phyloP scores from a whole-genome alignment of 805 yeast genomes.

The Saccharomycopsis sp. region DNA sequence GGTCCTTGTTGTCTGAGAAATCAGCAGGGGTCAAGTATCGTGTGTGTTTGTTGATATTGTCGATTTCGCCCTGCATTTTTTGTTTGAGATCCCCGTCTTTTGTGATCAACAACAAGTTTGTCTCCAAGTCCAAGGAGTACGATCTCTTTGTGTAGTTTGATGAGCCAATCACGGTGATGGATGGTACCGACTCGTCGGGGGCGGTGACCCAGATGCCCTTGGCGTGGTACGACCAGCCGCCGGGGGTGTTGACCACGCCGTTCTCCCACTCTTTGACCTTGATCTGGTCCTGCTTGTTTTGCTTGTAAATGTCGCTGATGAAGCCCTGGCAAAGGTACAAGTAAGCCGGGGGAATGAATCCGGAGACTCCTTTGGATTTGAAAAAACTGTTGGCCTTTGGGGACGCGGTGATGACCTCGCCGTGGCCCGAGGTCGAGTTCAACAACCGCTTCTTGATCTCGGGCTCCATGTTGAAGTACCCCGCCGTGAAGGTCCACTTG shows the following conservation, averaged over 20 bases:
- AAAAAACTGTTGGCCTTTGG: conserved; percentile 93
- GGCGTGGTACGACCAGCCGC: conserved; percentile 98
- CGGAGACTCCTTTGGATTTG: conserved; percentile 71
- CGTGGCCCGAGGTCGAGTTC: conserved; percentile 43
- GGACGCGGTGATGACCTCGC: conserved; percentile 80
- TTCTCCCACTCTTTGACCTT: conserved; percentile 74
- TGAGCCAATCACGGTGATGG: conserved; percentile 78
- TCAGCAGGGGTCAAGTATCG: conserved; percentile 47
- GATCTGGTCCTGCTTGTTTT: conserved; percentile 27
- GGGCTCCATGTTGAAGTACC: conserved; percentile 88
- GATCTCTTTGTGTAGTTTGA: conserved; percentile 91
- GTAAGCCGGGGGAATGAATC: conserved; percentile 80
- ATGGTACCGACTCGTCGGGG: conserved; percentile 51
- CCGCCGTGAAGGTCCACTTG: conserved; percentile 88
- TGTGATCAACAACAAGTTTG: conserved; percentile 75
- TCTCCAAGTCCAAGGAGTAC: conserved; percentile 77
- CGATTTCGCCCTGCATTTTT: conserved; percentile 54
- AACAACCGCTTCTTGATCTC: conserved; percentile 53
- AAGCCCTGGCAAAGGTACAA: conserved; percentile 65
- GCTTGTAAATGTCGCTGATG: conserved; percentile 32
- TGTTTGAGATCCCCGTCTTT: conserved; percentile 48
- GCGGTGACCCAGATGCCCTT: conserved; percentile 82
- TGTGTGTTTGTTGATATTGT: conserved; percentile 47
- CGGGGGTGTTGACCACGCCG: conserved; percentile 71
- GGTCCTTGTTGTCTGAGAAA: conserved; percentile 39